A percentile compares a stretch with the other conserved stretches of the same genome.
phyloP scores from a whole-genome alignment of 768 basidiomycete genomes.

The Trichaptum fuscoviolaceum region DNA sequence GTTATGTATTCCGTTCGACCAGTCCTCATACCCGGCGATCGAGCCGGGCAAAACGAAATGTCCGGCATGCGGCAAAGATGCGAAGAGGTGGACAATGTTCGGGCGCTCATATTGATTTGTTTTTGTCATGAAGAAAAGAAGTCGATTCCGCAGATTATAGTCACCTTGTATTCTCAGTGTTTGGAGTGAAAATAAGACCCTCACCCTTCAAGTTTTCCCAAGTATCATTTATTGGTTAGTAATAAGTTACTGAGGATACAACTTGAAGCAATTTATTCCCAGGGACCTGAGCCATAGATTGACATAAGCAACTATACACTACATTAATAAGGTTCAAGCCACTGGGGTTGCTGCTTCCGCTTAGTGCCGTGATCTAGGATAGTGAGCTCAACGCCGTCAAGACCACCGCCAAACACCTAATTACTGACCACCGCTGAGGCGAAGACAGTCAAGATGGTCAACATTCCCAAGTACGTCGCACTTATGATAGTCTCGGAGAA shows the following conservation, averaged over 20 bases:
- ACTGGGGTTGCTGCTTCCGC: neutral
- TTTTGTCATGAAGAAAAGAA: neutral
- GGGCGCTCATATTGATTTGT: conserved; percentile 70
- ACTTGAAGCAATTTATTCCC: no score
- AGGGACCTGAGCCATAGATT: no score
- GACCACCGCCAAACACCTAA: conserved; percentile 29
- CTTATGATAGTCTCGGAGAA: neutral
- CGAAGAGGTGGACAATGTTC: conserved; percentile 97
- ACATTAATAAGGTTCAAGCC: neutral
- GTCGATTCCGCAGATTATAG: neutral
- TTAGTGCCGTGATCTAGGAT: neutral
- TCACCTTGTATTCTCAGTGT: neutral
- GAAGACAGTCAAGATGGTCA: conserved; percentile 65
- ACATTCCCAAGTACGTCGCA: conserved; percentile 81
- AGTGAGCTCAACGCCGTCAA: conserved; percentile 20
- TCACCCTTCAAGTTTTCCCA: no score
- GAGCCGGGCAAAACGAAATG: conserved; percentile 86
- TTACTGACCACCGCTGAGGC: conserved; percentile 18
- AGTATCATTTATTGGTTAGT: no score
- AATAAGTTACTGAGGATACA: no score
- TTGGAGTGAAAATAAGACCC: neutral
- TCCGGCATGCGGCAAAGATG: conserved; percentile 78
- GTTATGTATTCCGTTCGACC: conserved; percentile 94
- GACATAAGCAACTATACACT: neutral
- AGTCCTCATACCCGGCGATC: conserved; percentile 73